phyloP scores from a whole-genome alignment of 306 rosid genomes.

The Lathyrus sativus region DNA sequence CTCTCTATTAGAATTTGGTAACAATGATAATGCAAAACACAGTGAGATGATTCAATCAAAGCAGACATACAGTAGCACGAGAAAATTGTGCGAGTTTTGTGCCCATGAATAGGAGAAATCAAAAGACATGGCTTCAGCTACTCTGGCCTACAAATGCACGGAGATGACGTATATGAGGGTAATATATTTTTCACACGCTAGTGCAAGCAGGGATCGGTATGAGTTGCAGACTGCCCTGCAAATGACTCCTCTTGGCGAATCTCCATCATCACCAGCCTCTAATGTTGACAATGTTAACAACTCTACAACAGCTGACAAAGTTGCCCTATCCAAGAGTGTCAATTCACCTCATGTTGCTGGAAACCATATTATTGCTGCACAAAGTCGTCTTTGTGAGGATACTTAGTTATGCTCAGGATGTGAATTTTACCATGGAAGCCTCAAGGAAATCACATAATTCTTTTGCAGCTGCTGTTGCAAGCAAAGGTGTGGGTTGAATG shows the following conservation, averaged over 20 bases:
- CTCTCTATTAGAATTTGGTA: slow-evolving; percentile 66
- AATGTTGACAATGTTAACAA: slow-evolving; percentile 96
- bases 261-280: slow-evolving; percentile 98
- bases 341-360: slow-evolving; percentile 82
- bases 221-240: slow-evolving; percentile 73
- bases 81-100: slow-evolving; percentile 94
- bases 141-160: slow-evolving; percentile 98
- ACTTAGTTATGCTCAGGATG: slow-evolving; percentile 82
- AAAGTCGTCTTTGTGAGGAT: slow-evolving; percentile 64
- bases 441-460: slow-evolving; percentile 79
- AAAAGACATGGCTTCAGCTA: slow-evolving; percentile 91
- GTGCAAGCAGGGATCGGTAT: slow-evolving; percentile 74
- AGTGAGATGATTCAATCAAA: slow-evolving; percentile 63
- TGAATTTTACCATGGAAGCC: slow-evolving; percentile 90
- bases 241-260: slow-evolving; percentile 86
- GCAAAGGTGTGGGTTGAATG: slow-evolving; percentile 47
- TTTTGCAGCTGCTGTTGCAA: slow-evolving; percentile 69
- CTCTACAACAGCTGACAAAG: slow-evolving; percentile 66
- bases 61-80: slow-evolving; percentile 79
- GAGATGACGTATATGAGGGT: slow-evolving; percentile 96
- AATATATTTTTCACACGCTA: slow-evolving; percentile 72
- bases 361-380: slow-evolving; percentile 72
- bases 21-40: slow-evolving; percentile 64
- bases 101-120: slow-evolving; percentile 90
- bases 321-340: slow-evolving; percentile 62